Evolutionary conservation across 2,329 filamentous ascomycete genomes (phyloP), one percentile per base, ranked within the genome.

Genomic region (Orbilia ellipsospora): DNA sequence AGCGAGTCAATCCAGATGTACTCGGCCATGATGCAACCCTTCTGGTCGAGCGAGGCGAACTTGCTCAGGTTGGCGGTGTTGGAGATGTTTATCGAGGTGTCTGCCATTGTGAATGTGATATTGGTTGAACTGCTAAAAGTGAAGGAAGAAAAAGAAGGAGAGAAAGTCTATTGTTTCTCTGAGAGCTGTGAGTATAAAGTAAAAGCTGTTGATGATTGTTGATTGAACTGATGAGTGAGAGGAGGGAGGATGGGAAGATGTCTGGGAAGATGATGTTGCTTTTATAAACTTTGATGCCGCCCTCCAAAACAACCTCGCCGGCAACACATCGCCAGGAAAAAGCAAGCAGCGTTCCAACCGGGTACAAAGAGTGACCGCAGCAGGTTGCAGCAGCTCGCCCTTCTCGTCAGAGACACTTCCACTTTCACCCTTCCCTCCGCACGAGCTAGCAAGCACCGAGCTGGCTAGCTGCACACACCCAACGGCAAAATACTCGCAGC

Each of bases 1-100:
- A 85, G 84, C 79, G 91, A 87, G 82, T 97, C 94, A 83, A 97
- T 91, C 94, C 94, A 97, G 87, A 97, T 90, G 85, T 97, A 97
- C 86, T 97, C 94, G 82, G 93, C 94, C 84, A 97, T 95, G 82
- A 96, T 87, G 80, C 85, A 86, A 83, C 93, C 94, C 84, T 91
- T 92, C 87, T 98, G 94, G 83, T 93, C 90, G 81, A 98, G 92
- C 82, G 87, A 87, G 85, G 95, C 89, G 88, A 94, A 98, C 85
- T 97, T 97, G 44, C 44, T 65, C 61, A 80, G 77, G 69, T 78
- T 78, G 44, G 77, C 70, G 52, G 79, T 79, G 73, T 80, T 79
- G 44, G 79, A 80, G 61, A 79, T 61, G 31, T 59, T 77, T 45
- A 74, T 80, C 51, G 78, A 78, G 10, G 31, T 36, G 36, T 28